Evolutionary conservation across 208 protist genomes (phyloP), one percentile per base, ranked within the genome.

Genomic region (Trypanosoma scelopori): DNA sequence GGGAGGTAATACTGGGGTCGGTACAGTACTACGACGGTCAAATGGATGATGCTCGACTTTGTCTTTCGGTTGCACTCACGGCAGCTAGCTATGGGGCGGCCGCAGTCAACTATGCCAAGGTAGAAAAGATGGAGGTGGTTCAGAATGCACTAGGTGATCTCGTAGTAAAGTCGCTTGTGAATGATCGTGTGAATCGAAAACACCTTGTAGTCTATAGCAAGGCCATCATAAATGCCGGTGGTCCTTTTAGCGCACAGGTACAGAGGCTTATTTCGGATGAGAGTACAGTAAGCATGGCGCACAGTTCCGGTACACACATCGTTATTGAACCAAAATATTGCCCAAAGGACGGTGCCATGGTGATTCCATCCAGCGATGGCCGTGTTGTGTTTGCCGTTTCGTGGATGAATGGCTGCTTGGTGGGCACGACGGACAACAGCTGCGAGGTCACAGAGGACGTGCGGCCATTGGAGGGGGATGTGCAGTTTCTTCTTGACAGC

Each of bases 21-120:
- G 79, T 98, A 18, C 78, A 97, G 25, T 98, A 98, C 75, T 98
- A 97, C 69, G 97, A 99, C 70, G 97, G 97, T 3, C 92, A 97
- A 78, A 92, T 97, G 80, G 97, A 99, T 81, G 98, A 99, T 66
- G 83, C 97, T 3, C 89, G 98, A n/a, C 84, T 98, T 69, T 98
- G 97, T 75, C 72, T 98, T 35, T 66, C 71, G 1, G 82, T 97
- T 15, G 97, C 95, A 6, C 79, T 98, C 53, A 98, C 98, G 35
- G 97, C 98, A 9, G 84, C 90, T 27, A 81, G 82, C 15, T 82
- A 91, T 57, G 91, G 96, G 32, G 94, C 98, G 5, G 74, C 84
- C n/a, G 88, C 92, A n/a, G 74, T 86, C 20, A 99, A 99, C 78
- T 94, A 99, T 79, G 81, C 84, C 22, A 81, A 83, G 68, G 88